These are phyloP conservation scores for Monilinia fructigena DNA, from an alignment of 2,329 filamentous ascomycete species.

Conservation along the genomic window DNA sequence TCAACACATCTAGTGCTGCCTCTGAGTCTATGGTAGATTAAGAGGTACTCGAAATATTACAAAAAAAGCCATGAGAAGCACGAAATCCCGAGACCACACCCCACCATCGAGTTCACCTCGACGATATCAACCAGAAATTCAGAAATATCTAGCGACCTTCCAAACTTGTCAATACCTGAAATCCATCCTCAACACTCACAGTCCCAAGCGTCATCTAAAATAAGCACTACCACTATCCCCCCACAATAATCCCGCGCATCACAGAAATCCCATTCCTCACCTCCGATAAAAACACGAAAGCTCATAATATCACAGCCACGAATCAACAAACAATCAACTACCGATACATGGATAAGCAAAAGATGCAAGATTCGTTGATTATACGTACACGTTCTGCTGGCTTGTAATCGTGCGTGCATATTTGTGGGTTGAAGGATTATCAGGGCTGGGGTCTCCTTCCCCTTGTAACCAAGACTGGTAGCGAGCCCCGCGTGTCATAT, in stretches of 20 bases:
- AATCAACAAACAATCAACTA: no score
- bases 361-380: background rate
- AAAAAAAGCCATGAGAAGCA: background rate
- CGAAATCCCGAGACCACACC: background rate
- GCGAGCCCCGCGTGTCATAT: conserved; percentile 7
- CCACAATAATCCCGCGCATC: background rate
- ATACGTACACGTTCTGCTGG: background rate
- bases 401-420: conserved; percentile 3
- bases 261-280: background rate
- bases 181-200: background rate
- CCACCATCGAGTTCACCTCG: background rate
- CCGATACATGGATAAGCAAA: no score
- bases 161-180: background rate
- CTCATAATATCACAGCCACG: background rate
- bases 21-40: background rate
- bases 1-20: background rate
- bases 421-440: conserved; percentile 10
- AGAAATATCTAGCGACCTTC: background rate
- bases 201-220: no score
- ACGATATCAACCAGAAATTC: background rate
- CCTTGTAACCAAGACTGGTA: background rate
- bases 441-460: background rate
- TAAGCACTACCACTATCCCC: background rate
- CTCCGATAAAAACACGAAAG: conserved; percentile 7
- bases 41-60: background rate